Evolutionary conservation across 345 rosid species (phyloP), one percentile per base, ranked within the genome.

Genomic region (Alliaria petiolata): DNA sequence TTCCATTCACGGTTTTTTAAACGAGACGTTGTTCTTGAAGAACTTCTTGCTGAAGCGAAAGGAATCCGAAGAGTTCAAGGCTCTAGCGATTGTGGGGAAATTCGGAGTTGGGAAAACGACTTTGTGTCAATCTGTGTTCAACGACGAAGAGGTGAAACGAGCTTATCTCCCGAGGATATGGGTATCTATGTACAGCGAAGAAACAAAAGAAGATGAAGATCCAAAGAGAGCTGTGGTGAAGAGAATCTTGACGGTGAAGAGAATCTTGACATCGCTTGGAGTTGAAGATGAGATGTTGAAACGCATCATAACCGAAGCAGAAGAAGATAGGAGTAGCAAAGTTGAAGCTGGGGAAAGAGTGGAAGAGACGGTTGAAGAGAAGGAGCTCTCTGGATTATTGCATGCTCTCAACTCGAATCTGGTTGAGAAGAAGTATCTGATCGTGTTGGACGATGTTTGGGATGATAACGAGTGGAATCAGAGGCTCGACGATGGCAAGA

Each of bases 21-120:
- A 80, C 14, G 80, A 82, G 44, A 26, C 6, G 26, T 12, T 54
- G 69, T 54, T 74, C 40, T 45, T 84, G 30, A 65, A 63, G 60
- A 70, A 63, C 51, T 54, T 58, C 36, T 79, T 84, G 62, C 47
- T 73, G 38, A 65, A 73, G 9, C 43, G 17, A 34, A 59, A 28
- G 22, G 67, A 42, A 16, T 25, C 40, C 3, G 14, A 78, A 34
- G 36, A 59, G 51, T 82, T 85, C 79, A 81, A 78, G 76, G 59
- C 80, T 7, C 12, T 76, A 7, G 89, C 78, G 3, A 53, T 82
- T 47, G 76, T 77, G 0, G 91, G 92, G 54, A 63, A 39, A 20
- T 49, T 42, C 1, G 85, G 86, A 13, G 77, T 71, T n/a, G 86
- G 89, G n/a, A 85, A 85, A 44, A 79, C 89, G 4, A 62, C 83